Percentiles rank a stretch among this genome's conserved stretches.
Conservation (phyloP, 352 stramenopile species). For the Phytophthora pini region DNA sequence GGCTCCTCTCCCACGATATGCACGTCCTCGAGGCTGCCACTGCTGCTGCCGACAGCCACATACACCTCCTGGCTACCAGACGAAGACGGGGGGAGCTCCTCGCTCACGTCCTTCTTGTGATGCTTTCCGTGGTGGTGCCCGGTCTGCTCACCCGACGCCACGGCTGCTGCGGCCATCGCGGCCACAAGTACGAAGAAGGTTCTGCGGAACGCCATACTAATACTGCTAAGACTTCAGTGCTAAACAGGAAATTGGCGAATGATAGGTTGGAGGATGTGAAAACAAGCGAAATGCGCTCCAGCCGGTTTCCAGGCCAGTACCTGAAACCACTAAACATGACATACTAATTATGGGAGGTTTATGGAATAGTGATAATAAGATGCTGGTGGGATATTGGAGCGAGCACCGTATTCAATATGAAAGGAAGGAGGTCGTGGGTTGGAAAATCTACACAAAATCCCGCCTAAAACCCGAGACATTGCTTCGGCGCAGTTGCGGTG, state of each 20-base stretch:
- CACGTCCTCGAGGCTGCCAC: conserved; percentile 11
- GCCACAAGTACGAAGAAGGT: conserved; percentile 39
- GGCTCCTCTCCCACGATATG: conserved; percentile 23
- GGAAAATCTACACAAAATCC: conserved; percentile 22
- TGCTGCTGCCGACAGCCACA: conserved; percentile 23
- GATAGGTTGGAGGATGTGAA: conserved; percentile 18
- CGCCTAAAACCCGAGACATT: conserved; percentile 18
- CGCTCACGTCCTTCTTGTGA: conserved; percentile 19
- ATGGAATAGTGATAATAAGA: neutral
- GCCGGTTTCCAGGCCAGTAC: conserved; percentile 9
- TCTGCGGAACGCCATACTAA: conserved; percentile 36
- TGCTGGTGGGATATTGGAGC: neutral
- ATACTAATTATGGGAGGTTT: conserved; percentile 16
- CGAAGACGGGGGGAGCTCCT: conserved; percentile 6
- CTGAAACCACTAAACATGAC: conserved; percentile 22
- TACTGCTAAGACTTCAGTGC: neutral
- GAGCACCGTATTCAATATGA: conserved; percentile 3
- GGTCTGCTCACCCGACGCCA: conserved; percentile 26
- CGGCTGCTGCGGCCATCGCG: conserved; percentile 26
- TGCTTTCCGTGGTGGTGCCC: conserved; percentile 26
- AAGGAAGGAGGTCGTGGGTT: conserved; percentile 17
- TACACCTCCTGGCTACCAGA: conserved; percentile 3
- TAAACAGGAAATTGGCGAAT: conserved; percentile 32
- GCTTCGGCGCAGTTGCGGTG: conserved; percentile 12
- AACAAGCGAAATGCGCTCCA: conserved; percentile 8